These are phyloP conservation scores for Zizania palustris DNA, from an alignment of 202 grass and related monocot species.

Conservation along the genomic window DNA sequence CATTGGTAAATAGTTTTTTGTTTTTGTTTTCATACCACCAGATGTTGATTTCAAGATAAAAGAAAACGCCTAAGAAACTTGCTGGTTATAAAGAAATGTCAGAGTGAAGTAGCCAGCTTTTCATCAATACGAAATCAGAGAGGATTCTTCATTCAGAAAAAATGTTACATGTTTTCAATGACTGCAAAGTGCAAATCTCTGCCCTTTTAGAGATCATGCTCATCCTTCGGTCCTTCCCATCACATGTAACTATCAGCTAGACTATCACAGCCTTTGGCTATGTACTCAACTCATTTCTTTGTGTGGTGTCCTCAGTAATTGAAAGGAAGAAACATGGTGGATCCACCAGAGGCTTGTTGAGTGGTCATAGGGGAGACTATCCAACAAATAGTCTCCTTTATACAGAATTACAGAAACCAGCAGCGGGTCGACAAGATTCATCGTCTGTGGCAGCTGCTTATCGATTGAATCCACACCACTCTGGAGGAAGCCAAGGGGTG, in stretches of 20 bases:
- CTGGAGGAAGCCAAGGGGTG: slow-evolving; percentile 16
- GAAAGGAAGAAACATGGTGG: background rate
- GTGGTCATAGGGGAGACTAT: slow-evolving; percentile 8
- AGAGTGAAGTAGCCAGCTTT: background rate
- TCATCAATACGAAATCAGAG: background rate
- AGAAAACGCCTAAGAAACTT: background rate
- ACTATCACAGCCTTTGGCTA: background rate
- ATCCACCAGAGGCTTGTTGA: slow-evolving; percentile 7
- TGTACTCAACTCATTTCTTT: background rate
- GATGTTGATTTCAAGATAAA: background rate
- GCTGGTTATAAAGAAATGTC: background rate
- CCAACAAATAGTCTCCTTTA: slow-evolving; percentile 5
- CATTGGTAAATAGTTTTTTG: background rate
- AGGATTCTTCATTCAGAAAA: background rate
- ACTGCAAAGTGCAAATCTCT: background rate
- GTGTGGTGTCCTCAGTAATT: background rate
- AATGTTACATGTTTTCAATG: background rate
- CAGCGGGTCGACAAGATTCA: background rate
- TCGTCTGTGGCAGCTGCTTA: background rate
- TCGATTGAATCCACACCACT: background rate
- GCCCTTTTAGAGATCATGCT: background rate
- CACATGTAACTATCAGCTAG: background rate
- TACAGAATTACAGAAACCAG: background rate
- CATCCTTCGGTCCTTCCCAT: background rate
- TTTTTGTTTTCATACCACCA: background rate